Percentiles rank a stretch among this genome's conserved stretches.
Evolutionary conservation across 2,329 filamentous ascomycete species (phyloP).

Genomic region (Chaetothyriales sp.): DNA sequence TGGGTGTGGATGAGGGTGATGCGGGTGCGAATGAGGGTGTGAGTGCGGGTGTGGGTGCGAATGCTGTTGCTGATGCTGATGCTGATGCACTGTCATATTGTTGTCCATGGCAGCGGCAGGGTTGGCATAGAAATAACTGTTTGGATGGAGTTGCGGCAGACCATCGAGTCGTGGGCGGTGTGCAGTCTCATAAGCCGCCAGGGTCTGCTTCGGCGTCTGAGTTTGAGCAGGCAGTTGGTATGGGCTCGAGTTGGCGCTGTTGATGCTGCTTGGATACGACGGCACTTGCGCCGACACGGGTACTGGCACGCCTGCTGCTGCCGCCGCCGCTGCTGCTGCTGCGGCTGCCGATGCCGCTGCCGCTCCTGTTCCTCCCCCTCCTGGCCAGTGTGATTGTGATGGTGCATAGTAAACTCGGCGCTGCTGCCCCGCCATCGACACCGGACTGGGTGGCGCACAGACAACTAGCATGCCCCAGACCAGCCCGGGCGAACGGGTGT

Average conservation of each 20-base stretch:
- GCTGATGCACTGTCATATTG: background rate
- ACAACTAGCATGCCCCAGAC: background rate
- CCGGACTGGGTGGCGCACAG: background rate
- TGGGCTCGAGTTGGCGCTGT: background rate
- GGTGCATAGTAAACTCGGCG: background rate
- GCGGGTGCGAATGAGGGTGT: too few species aligned
- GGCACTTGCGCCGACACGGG: background rate
- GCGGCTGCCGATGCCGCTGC: too few species aligned
- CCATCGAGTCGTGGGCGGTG: background rate
- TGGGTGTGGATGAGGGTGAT: too few species aligned
- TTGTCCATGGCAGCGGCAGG: background rate
- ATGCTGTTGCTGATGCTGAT: background rate
- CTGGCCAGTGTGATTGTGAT: background rate
- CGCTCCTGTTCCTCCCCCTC: background rate
- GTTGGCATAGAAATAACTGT: background rate
- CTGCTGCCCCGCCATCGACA: background rate
- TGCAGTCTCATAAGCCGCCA: background rate
- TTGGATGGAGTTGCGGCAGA: background rate
- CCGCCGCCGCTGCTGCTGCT: background rate
- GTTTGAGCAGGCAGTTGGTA: background rate
- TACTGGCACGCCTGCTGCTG: background rate
- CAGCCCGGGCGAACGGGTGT: background rate
- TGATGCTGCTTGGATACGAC: background rate
- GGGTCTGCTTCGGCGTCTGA: background rate
- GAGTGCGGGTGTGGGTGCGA: background rate